Evolutionary conservation across 345 rosid species (phyloP).

Genomic region (Aquilaria malaccensis): DNA sequence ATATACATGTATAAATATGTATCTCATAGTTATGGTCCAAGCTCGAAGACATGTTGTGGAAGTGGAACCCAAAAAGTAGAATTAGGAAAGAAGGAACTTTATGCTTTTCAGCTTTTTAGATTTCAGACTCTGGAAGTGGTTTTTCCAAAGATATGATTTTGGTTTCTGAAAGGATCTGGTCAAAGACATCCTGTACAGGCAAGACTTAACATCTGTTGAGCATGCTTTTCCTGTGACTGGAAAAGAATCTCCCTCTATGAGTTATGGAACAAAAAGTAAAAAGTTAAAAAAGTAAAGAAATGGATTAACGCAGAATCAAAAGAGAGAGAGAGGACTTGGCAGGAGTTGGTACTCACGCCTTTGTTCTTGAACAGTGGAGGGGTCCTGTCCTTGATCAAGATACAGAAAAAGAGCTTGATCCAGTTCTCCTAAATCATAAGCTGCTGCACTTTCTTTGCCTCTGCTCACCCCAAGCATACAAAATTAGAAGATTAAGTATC

Average conservation of each 20-base stretch:
- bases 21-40: no score
- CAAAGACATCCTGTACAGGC: constrained; percentile 52
- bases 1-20: no score
- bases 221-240: constrained; percentile 62
- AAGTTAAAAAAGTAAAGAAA: constrained; percentile 9
- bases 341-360: constrained; percentile 44
- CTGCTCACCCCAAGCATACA: constrained; percentile 11
- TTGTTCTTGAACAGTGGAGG: constrained; percentile 52
- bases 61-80: no score
- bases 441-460: constrained; percentile 29
- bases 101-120: background rate
- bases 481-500: no score
- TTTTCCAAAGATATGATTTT: constrained; percentile 15
- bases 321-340: constrained; percentile 5
- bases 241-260: constrained; percentile 20
- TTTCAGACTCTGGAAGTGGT: background rate
- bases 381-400: constrained; percentile 75
- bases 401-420: constrained; percentile 94
- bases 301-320: constrained; percentile 11
- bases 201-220: constrained; percentile 30
- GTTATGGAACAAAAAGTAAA: constrained; percentile 2
- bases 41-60: no score
- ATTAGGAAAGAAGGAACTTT: background rate
- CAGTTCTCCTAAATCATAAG: constrained; percentile 80
- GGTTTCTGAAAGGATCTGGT: constrained; percentile 53